phyloP scores from a whole-genome alignment of 768 basidiomycete genomes.

The Paxillus ammoniavirescens region DNA sequence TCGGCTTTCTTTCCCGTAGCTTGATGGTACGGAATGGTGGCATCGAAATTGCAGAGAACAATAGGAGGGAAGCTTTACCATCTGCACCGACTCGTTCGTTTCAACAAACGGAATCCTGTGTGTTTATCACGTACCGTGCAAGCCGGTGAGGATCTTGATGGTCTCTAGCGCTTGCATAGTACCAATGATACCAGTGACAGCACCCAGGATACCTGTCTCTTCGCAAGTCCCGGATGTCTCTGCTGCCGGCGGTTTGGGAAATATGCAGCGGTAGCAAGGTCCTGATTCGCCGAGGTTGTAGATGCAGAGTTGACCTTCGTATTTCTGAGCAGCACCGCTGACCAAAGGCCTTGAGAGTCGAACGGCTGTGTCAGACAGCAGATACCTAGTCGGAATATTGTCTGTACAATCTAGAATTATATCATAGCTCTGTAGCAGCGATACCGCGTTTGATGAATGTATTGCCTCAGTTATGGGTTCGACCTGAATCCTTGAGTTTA shows the following conservation, averaged over 20 bases:
- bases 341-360: slow-evolving; percentile 78
- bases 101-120: neutral
- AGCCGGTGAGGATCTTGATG: slow-evolving; percentile 71
- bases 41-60: slow-evolving; percentile 69
- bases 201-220: slow-evolving; percentile 86
- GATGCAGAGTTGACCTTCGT: slow-evolving; percentile 76
- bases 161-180: slow-evolving; percentile 87
- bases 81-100: slow-evolving; percentile 37
- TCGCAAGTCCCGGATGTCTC: slow-evolving; percentile 75
- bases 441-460: slow-evolving; percentile 59
- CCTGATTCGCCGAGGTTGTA: slow-evolving; percentile 70
- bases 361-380: slow-evolving; percentile 86
- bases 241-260: slow-evolving; percentile 73
- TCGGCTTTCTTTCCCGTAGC: slow-evolving; percentile 65
- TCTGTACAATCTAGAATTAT: slow-evolving; percentile 94
- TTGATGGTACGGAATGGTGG: slow-evolving; percentile 83
- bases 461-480: slow-evolving; percentile 56
- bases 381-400: slow-evolving; percentile 88
- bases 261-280: slow-evolving; percentile 94
- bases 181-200: slow-evolving; percentile 87
- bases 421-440: slow-evolving; percentile 61
- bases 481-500: slow-evolving; percentile 70
- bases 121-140: slow-evolving; percentile 49
- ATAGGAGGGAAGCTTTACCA: slow-evolving; percentile 57
- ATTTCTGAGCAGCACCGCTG: slow-evolving; percentile 88